A percentile compares a stretch with the other conserved stretches of the same genome.
Conservation (phyloP, 2,329 filamentous ascomycete species). For the Diaporthe longicolla region DNA sequence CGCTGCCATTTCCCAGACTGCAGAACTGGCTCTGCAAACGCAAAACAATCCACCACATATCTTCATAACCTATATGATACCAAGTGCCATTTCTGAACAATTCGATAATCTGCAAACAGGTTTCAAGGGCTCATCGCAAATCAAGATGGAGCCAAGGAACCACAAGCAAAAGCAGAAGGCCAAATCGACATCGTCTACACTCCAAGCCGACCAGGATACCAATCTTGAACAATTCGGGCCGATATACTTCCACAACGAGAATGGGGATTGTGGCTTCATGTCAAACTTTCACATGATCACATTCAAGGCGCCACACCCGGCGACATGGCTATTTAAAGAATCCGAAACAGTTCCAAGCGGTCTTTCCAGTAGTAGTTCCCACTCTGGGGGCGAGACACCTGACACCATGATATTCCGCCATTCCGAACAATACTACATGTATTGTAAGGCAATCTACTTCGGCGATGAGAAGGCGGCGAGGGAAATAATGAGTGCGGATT, state of each 20-base stretch:
- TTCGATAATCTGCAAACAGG: not conserved
- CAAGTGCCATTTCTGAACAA: not conserved
- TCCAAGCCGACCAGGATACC: too few relatives aligned
- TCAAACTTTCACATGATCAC: slow-evolving; percentile 5
- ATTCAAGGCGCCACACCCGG: slow-evolving; percentile 9
- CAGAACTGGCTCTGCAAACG: too few relatives aligned
- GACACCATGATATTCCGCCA: not conserved
- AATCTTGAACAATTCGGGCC: not conserved
- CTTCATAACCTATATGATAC: too few relatives aligned
- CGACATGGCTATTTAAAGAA: not conserved
- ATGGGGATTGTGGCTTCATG: slow-evolving; percentile 30
- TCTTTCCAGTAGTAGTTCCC: not conserved
- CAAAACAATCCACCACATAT: too few relatives aligned
- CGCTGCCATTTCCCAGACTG: too few relatives aligned
- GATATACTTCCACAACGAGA: slow-evolving; percentile 32
- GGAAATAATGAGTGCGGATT: not conserved
- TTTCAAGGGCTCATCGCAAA: too few relatives aligned
- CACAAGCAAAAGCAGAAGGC: not conserved
- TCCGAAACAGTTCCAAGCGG: not conserved
- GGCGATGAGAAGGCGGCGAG: slow-evolving; percentile 3
- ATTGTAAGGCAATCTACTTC: slow-evolving; percentile 22
- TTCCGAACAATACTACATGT: slow-evolving; percentile 35
- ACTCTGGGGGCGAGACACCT: too few relatives aligned
- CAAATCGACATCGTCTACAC: too few relatives aligned
- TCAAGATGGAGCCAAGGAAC: not conserved